Evolutionary conservation across 2,329 filamentous ascomycete genomes (phyloP).

Genomic region (Coniochaeta sp.): DNA sequence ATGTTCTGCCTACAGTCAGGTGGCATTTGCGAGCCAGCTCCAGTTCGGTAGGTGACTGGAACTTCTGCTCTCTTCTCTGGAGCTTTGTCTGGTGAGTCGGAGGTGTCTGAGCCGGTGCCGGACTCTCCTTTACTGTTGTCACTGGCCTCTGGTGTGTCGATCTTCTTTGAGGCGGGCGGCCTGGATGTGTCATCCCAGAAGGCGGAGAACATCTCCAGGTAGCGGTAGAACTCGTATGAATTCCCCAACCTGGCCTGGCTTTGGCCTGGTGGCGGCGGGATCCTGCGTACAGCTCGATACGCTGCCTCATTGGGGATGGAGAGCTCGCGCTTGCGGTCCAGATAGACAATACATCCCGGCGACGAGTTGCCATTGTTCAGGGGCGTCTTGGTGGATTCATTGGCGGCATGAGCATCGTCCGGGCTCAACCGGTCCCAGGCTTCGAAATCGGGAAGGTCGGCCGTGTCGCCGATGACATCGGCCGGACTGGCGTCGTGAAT

Average conservation of each 20-base stretch:
- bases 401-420: slow-evolving; percentile 41
- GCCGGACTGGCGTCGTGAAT: slow-evolving; percentile 37
- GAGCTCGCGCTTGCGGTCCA: slow-evolving; percentile 51
- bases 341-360: slow-evolving; percentile 49
- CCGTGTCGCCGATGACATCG: slow-evolving; percentile 45
- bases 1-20: slow-evolving; percentile 49
- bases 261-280: slow-evolving; percentile 46
- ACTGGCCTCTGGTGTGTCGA: neutral
- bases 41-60: slow-evolving; percentile 33
- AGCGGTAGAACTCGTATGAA: slow-evolving; percentile 58
- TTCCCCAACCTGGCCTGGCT: slow-evolving; percentile 50
- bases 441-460: slow-evolving; percentile 44
- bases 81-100: slow-evolving; percentile 4
- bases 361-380: slow-evolving; percentile 46
- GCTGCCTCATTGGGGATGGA: slow-evolving; percentile 48
- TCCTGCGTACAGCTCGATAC: slow-evolving; percentile 52
- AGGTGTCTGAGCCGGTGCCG: slow-evolving; percentile 1
- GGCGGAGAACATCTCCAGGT: slow-evolving; percentile 48
- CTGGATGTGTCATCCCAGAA: slow-evolving; percentile 57
- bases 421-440: slow-evolving; percentile 40
- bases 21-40: slow-evolving; percentile 48
- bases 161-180: slow-evolving; percentile 7
- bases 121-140: slow-evolving; percentile 1
- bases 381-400: slow-evolving; percentile 37
- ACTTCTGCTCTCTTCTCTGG: slow-evolving; percentile 4